Evolutionary conservation across 108 stramenopile species (phyloP).

Genomic region (Cyclotella baltica): DNA sequence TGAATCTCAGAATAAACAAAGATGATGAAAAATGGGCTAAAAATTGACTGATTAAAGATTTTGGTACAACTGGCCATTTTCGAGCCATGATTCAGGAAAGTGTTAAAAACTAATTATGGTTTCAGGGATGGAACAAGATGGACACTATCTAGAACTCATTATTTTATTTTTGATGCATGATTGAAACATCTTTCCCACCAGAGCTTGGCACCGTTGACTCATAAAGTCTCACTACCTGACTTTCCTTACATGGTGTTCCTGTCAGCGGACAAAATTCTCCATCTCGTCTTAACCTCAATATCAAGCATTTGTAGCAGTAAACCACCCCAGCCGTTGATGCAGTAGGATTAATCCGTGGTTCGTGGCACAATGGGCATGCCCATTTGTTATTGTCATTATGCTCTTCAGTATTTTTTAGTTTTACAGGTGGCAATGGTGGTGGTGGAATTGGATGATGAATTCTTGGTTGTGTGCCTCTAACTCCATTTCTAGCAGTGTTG

Average conservation of each 20-base stretch:
- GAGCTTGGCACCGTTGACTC: slow-evolving; percentile 46
- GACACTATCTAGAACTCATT: not conserved
- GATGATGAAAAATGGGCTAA: no score
- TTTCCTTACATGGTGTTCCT: slow-evolving; percentile 65
- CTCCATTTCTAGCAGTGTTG: slow-evolving; percentile 7
- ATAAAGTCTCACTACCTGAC: slow-evolving; percentile 65
- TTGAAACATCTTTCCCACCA: no score
- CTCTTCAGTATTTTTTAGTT: slow-evolving; percentile 9
- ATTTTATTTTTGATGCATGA: no score
- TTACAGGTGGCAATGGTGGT: slow-evolving; percentile 50
- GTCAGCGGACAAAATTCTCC: slow-evolving; percentile 71
- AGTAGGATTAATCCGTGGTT: slow-evolving; percentile 73
- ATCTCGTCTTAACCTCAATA: slow-evolving; percentile 53
- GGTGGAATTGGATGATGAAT: slow-evolving; percentile 54
- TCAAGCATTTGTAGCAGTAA: slow-evolving; percentile 76
- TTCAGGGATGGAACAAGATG: no score
- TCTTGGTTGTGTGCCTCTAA: slow-evolving; percentile 2
- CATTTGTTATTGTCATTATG: slow-evolving; percentile 26
- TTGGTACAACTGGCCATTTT: no score
- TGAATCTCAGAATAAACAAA: no score
- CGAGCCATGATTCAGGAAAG: no score
- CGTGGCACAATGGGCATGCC: slow-evolving; percentile 76
- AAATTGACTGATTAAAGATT: no score
- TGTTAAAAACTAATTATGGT: no score
- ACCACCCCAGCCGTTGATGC: slow-evolving; percentile 82